Base-by-base conservation (phyloP, 129 eudicot genomes). In the Deinandra increscens region DNA sequence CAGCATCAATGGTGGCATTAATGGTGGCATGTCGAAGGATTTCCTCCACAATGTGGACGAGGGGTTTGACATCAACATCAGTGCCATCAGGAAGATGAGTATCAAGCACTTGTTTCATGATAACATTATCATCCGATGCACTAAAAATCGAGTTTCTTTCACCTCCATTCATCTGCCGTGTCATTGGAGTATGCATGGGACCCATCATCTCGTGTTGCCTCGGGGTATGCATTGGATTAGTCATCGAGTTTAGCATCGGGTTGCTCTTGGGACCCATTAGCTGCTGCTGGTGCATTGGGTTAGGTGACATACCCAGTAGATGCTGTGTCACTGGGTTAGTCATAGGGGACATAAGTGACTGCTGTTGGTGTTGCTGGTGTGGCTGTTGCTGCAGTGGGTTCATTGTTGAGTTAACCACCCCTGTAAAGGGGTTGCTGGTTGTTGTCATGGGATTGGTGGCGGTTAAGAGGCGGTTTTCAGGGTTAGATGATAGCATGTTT, bases 51-150 rank as follows among this genome's bases (percentile, higher is more conserved):
- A 88, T 70, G 31, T 70, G 74, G 67, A 88, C 61, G 38, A 88
- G 77, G 5, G 95, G 95, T 70, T 78, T 85, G 74, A 88, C 81
- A 61, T 88, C 75, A 56, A 85, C 45, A 29, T 70, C 60, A n/a
- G 85, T 75, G 68, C 86, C 83, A 78, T 81, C 95, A 41, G 95
- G 91, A 34, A 64, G 34, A 81, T 88, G 95, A 10, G 82, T 71
- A 11, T 75, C 81, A 29, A 68, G 19, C 49, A 88, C 73, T 62
- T 88, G 95, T 76, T 54, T 88, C 79, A 77, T 78, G 76, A 85
- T 84, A 65, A 81, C 81, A 60, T 72, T 84, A 26, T 88, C 95
- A 20, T 88, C 91, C 3, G 95, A 78, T 12, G 84, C 82, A 43
- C 78, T 65, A 44, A 84, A 80, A 68, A 84, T 71, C n/a, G 83